Evolutionary conservation across 148 eudicot genomes (phyloP).

Genomic region (Bassia scoparia): DNA sequence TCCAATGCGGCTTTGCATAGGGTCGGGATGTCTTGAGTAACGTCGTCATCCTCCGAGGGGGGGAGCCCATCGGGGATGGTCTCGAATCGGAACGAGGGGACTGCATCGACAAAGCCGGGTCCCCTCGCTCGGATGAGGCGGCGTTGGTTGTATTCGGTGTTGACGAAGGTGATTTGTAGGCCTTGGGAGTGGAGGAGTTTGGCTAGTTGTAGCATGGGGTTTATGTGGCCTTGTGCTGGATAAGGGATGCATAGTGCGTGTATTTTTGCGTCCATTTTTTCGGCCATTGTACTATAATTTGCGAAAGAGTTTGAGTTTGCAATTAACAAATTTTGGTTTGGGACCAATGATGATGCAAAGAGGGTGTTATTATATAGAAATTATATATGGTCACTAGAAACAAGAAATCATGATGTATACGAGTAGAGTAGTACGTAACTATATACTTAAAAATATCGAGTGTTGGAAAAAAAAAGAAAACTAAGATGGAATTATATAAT

Average conservation of each 20-base stretch:
- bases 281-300: background rate
- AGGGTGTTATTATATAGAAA: no score
- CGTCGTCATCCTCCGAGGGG: conserved; percentile 28
- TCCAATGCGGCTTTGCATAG: conserved; percentile 10
- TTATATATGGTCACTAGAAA: no score
- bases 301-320: no score
- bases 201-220: conserved; percentile 26
- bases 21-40: conserved; percentile 36
- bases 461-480: no score
- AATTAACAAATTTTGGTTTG: no score
- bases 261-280: background rate
- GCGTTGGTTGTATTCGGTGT: conserved; percentile 34
- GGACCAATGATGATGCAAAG: no score
- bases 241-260: conserved; percentile 24
- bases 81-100: conserved; percentile 34
- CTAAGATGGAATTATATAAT: no score
- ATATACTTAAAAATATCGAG: no score
- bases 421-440: no score
- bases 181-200: conserved; percentile 26
- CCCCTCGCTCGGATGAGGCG: conserved; percentile 37
- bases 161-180: conserved; percentile 40
- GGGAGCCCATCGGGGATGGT: conserved; percentile 45
- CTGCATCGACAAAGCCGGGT: conserved; percentile 22
- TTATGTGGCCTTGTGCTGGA: conserved; percentile 30
- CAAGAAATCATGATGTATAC: no score